A percentile compares a stretch with the other conserved stretches of the same genome.
Conservation (phyloP, 768 basidiomycete genomes). For the Lanmaoa rubissima region DNA sequence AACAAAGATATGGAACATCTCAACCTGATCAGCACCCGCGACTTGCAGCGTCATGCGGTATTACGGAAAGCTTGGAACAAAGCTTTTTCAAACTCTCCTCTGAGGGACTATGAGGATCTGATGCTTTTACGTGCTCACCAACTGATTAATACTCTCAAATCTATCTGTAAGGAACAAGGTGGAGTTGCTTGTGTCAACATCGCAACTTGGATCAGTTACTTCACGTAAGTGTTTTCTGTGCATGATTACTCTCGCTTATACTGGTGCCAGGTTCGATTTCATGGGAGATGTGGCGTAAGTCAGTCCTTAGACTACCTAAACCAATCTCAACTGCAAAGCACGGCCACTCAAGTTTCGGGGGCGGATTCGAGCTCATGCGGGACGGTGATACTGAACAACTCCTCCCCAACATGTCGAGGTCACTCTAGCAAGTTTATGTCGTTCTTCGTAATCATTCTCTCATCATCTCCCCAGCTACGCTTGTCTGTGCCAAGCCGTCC, state of each 20-base stretch:
- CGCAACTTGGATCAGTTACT: slow-evolving; percentile 22
- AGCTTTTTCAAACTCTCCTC: slow-evolving; percentile 29
- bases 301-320: background rate
- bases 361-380: slow-evolving; percentile 38
- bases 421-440: slow-evolving; percentile 26
- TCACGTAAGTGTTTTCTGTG: slow-evolving; percentile 16
- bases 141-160: slow-evolving; percentile 12
- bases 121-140: slow-evolving; percentile 24
- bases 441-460: background rate
- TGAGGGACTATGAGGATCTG: slow-evolving; percentile 28
- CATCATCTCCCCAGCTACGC: slow-evolving; percentile 12
- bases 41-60: slow-evolving; percentile 21
- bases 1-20: slow-evolving; percentile 8
- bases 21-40: slow-evolving; percentile 18
- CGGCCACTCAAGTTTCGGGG: slow-evolving; percentile 33
- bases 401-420: slow-evolving; percentile 28
- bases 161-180: slow-evolving; percentile 12
- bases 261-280: slow-evolving; percentile 21
- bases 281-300: slow-evolving; percentile 32
- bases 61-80: slow-evolving; percentile 32
- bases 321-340: background rate
- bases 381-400: slow-evolving; percentile 35
- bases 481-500: slow-evolving; percentile 15
- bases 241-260: background rate
- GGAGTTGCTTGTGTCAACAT: slow-evolving; percentile 11